phyloP scores from a whole-genome alignment of 371 early-diverging fungal species.

The Dinochytrium kinnereticum region DNA sequence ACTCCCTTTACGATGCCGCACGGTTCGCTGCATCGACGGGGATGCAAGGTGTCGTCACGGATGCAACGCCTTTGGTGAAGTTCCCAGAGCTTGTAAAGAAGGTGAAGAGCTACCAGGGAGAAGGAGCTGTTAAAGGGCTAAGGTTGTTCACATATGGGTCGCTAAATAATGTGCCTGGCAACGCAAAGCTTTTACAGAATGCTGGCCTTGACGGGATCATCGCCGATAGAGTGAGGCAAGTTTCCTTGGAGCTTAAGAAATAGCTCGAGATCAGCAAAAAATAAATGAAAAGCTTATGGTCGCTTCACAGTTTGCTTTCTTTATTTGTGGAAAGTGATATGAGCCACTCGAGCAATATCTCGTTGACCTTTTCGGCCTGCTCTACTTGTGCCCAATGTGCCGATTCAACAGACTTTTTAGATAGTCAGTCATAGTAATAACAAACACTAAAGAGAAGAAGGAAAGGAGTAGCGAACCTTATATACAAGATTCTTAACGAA shows the following conservation, averaged over 20 bases:
- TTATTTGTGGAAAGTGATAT: neutral
- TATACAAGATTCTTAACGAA: neutral
- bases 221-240: conserved; percentile 48
- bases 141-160: conserved; percentile 88
- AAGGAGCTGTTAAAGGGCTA: conserved; percentile 75
- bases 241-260: conserved; percentile 10
- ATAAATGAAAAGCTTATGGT: neutral
- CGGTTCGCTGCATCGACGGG: conserved; percentile 77
- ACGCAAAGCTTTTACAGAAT: conserved; percentile 72
- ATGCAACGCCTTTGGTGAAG: conserved; percentile 76
- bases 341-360: conserved; percentile 26
- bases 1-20: conserved; percentile 84
- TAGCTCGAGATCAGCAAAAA: neutral
- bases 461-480: neutral
- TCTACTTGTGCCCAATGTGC: conserved; percentile 36
- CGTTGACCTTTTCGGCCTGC: conserved; percentile 20
- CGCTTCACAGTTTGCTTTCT: neutral
- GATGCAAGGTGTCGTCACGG: conserved; percentile 83
- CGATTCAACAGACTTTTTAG: conserved; percentile 4
- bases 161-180: conserved; percentile 76
- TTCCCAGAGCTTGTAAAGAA: conserved; percentile 71
- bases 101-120: conserved; percentile 36
- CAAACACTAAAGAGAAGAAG: neutral
- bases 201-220: conserved; percentile 63
- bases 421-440: neutral